Evolutionary conservation across 2,329 filamentous ascomycete species (phyloP).

Genomic region (Epicoccum sorghinum): DNA sequence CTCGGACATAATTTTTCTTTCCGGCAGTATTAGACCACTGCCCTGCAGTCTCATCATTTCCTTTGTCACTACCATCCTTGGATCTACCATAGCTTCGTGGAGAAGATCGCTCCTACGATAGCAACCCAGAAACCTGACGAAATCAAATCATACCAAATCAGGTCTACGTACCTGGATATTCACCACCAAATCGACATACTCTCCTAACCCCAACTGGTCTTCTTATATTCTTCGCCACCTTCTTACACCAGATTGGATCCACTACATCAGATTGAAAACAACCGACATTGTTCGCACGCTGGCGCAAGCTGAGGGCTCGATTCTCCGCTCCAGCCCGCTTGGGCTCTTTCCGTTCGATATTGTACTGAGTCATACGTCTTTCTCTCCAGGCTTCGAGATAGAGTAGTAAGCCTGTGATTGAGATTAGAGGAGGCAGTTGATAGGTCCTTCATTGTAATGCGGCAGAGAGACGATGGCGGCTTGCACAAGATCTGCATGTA

Average conservation of each 20-base stretch:
- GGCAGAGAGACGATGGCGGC: constrained; percentile 29
- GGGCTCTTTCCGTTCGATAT: constrained; percentile 19
- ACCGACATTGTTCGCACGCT: constrained; percentile 8
- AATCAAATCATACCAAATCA: constrained; percentile 37
- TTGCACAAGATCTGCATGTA: constrained; percentile 29
- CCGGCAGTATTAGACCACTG: constrained; percentile 36
- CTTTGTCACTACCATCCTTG: constrained; percentile 45
- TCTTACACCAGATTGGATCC: constrained; percentile 26
- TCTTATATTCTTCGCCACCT: constrained; percentile 25
- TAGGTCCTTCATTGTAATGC: constrained; percentile 36
- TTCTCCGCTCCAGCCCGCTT: constrained; percentile 14
- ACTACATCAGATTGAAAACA: constrained; percentile 13
- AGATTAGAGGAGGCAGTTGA: constrained; percentile 27
- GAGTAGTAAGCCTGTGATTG: constrained; percentile 26
- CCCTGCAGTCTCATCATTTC: constrained; percentile 41
- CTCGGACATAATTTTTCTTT: constrained; percentile 23
- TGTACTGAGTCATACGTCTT: constrained; percentile 20
- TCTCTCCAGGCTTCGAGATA: constrained; percentile 34
- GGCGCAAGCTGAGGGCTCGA: constrained; percentile 9
- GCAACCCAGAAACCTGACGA: constrained; percentile 44
- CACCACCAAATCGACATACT: constrained; percentile 29
- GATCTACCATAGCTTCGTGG: constrained; percentile 38
- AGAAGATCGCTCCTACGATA: constrained; percentile 24
- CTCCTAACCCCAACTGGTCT: constrained; percentile 26
- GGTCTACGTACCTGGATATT: constrained; percentile 38